A percentile compares a stretch with the other conserved stretches of the same genome.
phyloP scores from a whole-genome alignment of 1,284 basidiomycete species.

The Cryptococcus wingfieldii region DNA sequence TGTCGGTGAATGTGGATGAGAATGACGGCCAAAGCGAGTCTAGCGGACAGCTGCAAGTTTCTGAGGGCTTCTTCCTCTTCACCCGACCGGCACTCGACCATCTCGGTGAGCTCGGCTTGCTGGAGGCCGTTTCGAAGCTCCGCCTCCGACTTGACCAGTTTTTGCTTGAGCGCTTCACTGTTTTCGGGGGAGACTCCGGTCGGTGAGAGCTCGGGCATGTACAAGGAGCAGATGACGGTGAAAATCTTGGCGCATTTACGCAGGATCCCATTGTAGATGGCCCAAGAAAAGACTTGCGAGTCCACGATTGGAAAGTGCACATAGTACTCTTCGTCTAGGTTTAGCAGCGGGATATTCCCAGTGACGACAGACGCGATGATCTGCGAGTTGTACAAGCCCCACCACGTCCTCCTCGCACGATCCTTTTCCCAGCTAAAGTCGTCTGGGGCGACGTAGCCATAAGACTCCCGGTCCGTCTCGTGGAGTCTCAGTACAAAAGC shows the following conservation, averaged over 20 bases:
- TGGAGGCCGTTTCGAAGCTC: constrained; percentile 42
- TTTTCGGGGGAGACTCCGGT: background rate
- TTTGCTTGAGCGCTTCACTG: constrained; percentile 8
- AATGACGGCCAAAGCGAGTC: constrained; percentile 43
- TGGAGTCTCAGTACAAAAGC: constrained; percentile 46
- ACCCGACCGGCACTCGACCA: constrained; percentile 45
- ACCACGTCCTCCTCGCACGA: constrained; percentile 48
- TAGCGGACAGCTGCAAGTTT: constrained; percentile 44
- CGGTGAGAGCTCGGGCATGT: constrained; percentile 7
- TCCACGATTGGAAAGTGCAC: constrained; percentile 45
- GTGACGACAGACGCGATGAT: constrained; percentile 29
- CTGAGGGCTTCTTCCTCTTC: constrained; percentile 48
- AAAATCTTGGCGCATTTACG: constrained; percentile 37
- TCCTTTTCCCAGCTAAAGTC: constrained; percentile 44
- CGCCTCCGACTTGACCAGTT: constrained; percentile 40
- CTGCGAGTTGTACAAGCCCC: constrained; percentile 43
- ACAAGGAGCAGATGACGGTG: constrained; percentile 38
- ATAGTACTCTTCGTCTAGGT: constrained; percentile 39
- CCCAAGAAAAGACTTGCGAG: constrained; percentile 41
- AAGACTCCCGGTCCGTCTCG: constrained; percentile 34
- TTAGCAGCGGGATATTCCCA: constrained; percentile 32
- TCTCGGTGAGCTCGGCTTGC: constrained; percentile 36
- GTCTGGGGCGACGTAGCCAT: constrained; percentile 25
- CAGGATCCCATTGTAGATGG: constrained; percentile 42
- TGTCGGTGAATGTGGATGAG: constrained; percentile 48